Evolutionary conservation across 208 protist genomes (phyloP).

Genomic region (Acanthamoeba rhysodes): DNA sequence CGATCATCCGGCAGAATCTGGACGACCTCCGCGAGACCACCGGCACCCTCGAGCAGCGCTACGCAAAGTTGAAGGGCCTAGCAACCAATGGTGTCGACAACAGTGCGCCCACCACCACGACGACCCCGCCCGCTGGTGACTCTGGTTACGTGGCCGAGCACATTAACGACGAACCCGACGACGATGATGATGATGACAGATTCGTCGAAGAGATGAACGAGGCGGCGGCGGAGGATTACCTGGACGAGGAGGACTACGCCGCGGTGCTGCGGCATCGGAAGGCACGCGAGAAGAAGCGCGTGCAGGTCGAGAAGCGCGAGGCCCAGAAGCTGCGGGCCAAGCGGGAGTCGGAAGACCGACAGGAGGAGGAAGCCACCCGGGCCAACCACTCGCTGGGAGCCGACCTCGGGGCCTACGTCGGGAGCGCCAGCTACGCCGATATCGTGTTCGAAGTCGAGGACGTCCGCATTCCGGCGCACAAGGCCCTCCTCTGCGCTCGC

Average conservation of each 20-base stretch:
- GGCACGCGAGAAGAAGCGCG: not conserved
- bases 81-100: not conserved
- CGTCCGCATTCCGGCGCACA: not conserved
- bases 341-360: not conserved
- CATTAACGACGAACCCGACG: not conserved
- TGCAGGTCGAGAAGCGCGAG: not conserved
- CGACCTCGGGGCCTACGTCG: slow-evolving; percentile 14
- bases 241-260: not conserved
- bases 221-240: not conserved
- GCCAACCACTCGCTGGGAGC: not conserved
- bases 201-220: not conserved
- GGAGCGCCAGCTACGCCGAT: not conserved
- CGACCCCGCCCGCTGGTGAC: not conserved
- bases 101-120: not conserved
- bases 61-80: no score
- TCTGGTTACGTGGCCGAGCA: not conserved
- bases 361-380: not conserved
- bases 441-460: slow-evolving; percentile 45
- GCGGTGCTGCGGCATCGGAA: not conserved
- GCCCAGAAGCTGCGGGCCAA: not conserved
- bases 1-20: no score
- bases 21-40: no score
- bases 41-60: no score
- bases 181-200: not conserved
- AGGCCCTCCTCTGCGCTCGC: slow-evolving; percentile 57